phyloP scores from a whole-genome alignment of 1,284 basidiomycete species.

The Sanghuangporus weigelae region DNA sequence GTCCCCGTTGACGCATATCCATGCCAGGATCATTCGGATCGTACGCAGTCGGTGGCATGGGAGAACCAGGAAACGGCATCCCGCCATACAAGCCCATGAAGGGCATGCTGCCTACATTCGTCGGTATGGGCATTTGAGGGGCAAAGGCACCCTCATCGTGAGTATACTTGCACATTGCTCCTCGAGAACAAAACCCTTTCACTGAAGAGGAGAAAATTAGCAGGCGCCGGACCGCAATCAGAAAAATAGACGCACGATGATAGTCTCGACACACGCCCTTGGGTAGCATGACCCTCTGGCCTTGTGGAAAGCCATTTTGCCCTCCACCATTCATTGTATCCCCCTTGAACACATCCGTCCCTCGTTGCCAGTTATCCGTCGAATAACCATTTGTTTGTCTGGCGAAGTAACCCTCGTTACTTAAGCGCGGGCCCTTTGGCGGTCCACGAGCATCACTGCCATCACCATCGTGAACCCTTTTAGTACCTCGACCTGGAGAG shows the following conservation, averaged over 20 bases:
- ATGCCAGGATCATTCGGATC: conserved; percentile 73
- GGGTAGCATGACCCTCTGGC: conserved; percentile 16
- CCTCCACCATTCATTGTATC: conserved; percentile 27
- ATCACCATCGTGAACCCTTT: conserved; percentile 58
- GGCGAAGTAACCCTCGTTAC: conserved; percentile 55
- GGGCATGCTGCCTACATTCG: conserved; percentile 46
- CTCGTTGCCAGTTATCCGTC: conserved; percentile 32
- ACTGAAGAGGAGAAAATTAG: conserved; percentile 40
- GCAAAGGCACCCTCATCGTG: conserved; percentile 82
- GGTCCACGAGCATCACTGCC: conserved; percentile 52
- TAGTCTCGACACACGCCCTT: conserved; percentile 80
- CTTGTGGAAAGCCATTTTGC: conserved; percentile 17
- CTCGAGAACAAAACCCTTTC: conserved; percentile 86
- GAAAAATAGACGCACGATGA: conserved; percentile 60
- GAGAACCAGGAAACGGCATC: conserved; percentile 38
- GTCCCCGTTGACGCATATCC: conserved; percentile 58
- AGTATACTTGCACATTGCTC: conserved; percentile 87
- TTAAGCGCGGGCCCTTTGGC: conserved; percentile 65
- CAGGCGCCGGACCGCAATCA: not conserved
- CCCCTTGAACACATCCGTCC: conserved; percentile 29
- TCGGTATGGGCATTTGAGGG: conserved; percentile 38
- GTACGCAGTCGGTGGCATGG: conserved; percentile 47
- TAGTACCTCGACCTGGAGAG: conserved; percentile 48
- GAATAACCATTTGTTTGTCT: conserved; percentile 40
- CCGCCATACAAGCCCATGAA: conserved; percentile 62